Conservation (phyloP, 2,329 filamentous ascomycete species). For the Pestalotiopsis sp. region DNA sequence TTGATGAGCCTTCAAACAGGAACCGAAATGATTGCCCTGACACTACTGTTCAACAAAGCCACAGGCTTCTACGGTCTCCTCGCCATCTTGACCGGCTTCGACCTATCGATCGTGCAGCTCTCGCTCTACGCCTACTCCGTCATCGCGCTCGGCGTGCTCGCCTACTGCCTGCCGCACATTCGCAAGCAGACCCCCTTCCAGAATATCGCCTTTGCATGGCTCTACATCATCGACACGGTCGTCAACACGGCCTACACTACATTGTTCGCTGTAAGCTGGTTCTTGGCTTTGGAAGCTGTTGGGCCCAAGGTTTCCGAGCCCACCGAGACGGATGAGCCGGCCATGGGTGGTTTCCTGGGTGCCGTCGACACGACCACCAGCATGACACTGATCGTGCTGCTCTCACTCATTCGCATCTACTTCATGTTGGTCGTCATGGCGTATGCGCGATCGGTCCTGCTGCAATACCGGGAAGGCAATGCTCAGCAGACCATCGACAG, state of each 20-base stretch:
- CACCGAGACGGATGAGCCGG: conserved; percentile 17
- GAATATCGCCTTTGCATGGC: conserved; percentile 77
- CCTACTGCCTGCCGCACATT: conserved; percentile 76
- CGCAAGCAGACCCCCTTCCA: conserved; percentile 76
- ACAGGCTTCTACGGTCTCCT: conserved; percentile 89
- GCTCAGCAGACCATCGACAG: conserved; percentile 36
- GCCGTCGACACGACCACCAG: conserved; percentile 68
- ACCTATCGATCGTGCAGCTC: conserved; percentile 79
- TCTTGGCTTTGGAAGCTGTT: conserved; percentile 61
- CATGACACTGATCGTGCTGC: conserved; percentile 70
- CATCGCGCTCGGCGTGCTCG: conserved; percentile 64
- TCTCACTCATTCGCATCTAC: conserved; percentile 79
- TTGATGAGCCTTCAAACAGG: conserved; percentile 84
- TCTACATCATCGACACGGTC: conserved; percentile 80
- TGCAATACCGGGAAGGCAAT: conserved; percentile 61
- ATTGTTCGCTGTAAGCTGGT: conserved; percentile 84
- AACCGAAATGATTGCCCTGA: conserved; percentile 79
- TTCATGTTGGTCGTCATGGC: conserved; percentile 82
- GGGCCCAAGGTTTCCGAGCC: conserved; percentile 28
- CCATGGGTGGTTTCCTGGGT: conserved; percentile 16
- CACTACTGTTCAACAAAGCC: conserved; percentile 87
- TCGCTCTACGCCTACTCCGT: conserved; percentile 92
- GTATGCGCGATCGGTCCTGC: conserved; percentile 75
- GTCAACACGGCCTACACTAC: conserved; percentile 82
- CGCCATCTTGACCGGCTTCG: conserved; percentile 82